phyloP scores from a whole-genome alignment of 768 basidiomycete species.

The Pholiota microspora region DNA sequence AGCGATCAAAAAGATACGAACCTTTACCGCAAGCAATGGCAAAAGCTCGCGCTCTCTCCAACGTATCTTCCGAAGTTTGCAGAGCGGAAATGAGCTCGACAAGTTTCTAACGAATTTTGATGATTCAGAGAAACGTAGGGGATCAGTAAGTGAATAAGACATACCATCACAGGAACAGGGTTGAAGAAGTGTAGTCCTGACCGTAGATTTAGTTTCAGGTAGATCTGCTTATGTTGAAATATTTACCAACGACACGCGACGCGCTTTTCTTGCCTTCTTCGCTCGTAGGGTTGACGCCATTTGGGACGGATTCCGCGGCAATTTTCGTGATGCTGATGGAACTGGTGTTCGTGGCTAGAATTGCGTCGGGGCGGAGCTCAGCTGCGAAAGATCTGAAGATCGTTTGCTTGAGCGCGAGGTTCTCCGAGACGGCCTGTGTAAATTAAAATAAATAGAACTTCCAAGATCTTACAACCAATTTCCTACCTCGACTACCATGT shows the following conservation, averaged over 20 bases:
- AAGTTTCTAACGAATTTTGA: conserved; percentile 56
- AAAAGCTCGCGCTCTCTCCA: conserved; percentile 76
- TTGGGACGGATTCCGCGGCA: conserved; percentile 71
- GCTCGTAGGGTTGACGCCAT: conserved; percentile 55
- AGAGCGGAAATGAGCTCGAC: conserved; percentile 95
- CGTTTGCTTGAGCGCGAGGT: conserved; percentile 69
- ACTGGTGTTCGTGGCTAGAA: conserved; percentile 91
- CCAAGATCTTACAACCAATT: too few species aligned
- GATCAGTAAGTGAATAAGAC: conserved; percentile 13
- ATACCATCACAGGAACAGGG: conserved; percentile 93
- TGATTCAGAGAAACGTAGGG: background rate
- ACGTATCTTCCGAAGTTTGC: conserved; percentile 79
- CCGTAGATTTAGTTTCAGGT: background rate
- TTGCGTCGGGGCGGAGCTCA: conserved; percentile 67
- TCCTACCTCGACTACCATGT: conserved; percentile 87
- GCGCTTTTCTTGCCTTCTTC: conserved; percentile 63
- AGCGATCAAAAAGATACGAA: conserved; percentile 25
- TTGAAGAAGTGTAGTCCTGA: conserved; percentile 93
- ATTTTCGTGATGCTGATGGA: conserved; percentile 95
- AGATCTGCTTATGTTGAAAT: background rate
- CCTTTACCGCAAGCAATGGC: conserved; percentile 91
- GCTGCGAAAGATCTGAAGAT: conserved; percentile 74
- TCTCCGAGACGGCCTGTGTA: conserved; percentile 81
- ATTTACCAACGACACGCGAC: conserved; percentile 74
- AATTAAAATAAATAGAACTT: too few species aligned